Conservation (phyloP, 768 basidiomycete genomes). For the Arthromyces matolae region DNA sequence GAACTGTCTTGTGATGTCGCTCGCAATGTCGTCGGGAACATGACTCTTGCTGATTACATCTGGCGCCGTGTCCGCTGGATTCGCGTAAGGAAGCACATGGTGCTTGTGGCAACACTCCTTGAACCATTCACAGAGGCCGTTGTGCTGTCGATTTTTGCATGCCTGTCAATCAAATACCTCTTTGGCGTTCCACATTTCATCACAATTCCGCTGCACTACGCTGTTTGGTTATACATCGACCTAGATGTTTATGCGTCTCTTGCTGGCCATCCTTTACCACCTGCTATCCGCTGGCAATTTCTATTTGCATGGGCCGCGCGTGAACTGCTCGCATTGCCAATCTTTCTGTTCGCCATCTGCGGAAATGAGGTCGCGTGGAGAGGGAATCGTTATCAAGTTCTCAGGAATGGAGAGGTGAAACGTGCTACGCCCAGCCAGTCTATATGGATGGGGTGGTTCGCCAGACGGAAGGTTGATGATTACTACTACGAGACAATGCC, state of each 20-base stretch:
- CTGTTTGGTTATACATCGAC: conserved; percentile 75
- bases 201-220: conserved; percentile 57
- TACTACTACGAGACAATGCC: conserved; percentile 22
- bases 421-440: conserved; percentile 22
- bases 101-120: conserved; percentile 74
- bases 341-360: conserved; percentile 79
- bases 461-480: conserved; percentile 16
- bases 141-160: conserved; percentile 62
- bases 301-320: conserved; percentile 74
- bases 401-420: conserved; percentile 68
- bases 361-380: conserved; percentile 88
- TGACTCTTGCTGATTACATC: conserved; percentile 82
- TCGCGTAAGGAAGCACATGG: conserved; percentile 93
- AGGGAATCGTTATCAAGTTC: conserved; percentile 71
- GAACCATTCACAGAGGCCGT: conserved; percentile 94
- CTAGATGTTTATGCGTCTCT: conserved; percentile 79
- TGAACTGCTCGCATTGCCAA: conserved; percentile 83
- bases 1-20: conserved; percentile 90
- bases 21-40: conserved; percentile 82
- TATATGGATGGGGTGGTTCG: conserved; percentile 24
- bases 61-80: conserved; percentile 94
- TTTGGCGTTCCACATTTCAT: conserved; percentile 50
- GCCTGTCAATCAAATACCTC: conserved; percentile 49
- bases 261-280: conserved; percentile 57
- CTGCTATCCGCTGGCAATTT: conserved; percentile 52